phyloP scores from a whole-genome alignment of 23 red algal species.

The Gracilaria domingensis region DNA sequence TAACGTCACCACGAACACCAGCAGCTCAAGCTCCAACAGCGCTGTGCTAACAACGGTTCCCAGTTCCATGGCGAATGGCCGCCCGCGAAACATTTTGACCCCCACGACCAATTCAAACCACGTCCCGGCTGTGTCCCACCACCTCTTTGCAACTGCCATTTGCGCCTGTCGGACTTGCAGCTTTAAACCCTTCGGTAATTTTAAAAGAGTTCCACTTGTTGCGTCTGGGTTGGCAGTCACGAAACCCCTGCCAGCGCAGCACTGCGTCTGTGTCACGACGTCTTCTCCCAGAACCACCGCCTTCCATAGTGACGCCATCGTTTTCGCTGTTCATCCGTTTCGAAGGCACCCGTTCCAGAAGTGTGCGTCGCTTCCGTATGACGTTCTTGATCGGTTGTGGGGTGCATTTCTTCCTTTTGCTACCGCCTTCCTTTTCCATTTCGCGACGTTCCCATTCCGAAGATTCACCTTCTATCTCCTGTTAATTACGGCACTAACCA shows the following conservation, averaged over 20 bases:
- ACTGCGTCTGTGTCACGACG: background rate
- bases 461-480: background rate
- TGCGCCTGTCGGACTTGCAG: too few relatives aligned
- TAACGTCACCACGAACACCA: conserved; percentile 43
- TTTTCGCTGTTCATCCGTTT: background rate
- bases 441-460: background rate
- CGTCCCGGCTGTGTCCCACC: too few relatives aligned
- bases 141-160: too few relatives aligned
- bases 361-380: background rate
- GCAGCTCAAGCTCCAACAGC: conserved; percentile 38
- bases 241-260: background rate
- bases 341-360: background rate
- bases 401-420: background rate
- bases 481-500: background rate
- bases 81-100: background rate
- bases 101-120: too few relatives aligned
- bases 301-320: background rate
- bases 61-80: background rate
- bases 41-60: background rate
- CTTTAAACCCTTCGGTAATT: too few relatives aligned
- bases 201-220: conserved; percentile 4
- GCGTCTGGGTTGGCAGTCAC: background rate
- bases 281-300: background rate
- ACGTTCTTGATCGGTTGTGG: background rate
- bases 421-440: background rate